These are phyloP conservation scores for Evansstolkia leycettana DNA, from an alignment of 495 filamentous ascomycete genomes.

Conservation along the genomic window DNA sequence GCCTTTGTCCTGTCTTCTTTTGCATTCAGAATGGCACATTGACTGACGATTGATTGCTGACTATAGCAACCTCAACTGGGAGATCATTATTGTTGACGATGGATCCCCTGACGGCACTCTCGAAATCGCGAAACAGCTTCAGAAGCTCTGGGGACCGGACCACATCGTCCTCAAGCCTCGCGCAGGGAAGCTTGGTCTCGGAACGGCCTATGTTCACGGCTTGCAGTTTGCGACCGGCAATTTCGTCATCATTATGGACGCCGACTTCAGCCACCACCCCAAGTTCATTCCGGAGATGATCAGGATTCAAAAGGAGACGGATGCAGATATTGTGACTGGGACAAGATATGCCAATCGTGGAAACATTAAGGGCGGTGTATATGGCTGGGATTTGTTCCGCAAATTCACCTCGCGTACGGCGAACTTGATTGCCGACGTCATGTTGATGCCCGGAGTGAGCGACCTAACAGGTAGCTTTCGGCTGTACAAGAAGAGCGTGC, in stretches of 20 bases:
- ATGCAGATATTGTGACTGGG: conserved; percentile 93
- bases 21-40: neutral
- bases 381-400: conserved; percentile 94
- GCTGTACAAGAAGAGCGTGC: conserved; percentile 80
- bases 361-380: conserved; percentile 67
- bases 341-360: conserved; percentile 71
- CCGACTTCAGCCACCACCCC: conserved; percentile 96
- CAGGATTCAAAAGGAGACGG: conserved; percentile 47
- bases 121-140: conserved; percentile 76
- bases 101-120: conserved; percentile 94
- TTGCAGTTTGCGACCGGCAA: conserved; percentile 78
- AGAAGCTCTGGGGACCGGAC: conserved; percentile 60
- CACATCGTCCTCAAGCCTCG: conserved; percentile 78
- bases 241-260: conserved; percentile 99
- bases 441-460: conserved; percentile 88
- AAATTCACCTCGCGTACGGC: conserved; percentile 84
- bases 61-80: conserved; percentile 82
- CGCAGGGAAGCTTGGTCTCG: conserved; percentile 87
- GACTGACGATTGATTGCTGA: neutral
- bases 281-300: conserved; percentile 94
- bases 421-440: conserved; percentile 91
- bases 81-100: conserved; percentile 95
- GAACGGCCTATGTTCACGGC: conserved; percentile 94
- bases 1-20: neutral
- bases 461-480: conserved; percentile 92